These are phyloP conservation scores for Trichoderma erinaceum DNA, from an alignment of 495 filamentous ascomycete species.

Conservation along the genomic window DNA sequence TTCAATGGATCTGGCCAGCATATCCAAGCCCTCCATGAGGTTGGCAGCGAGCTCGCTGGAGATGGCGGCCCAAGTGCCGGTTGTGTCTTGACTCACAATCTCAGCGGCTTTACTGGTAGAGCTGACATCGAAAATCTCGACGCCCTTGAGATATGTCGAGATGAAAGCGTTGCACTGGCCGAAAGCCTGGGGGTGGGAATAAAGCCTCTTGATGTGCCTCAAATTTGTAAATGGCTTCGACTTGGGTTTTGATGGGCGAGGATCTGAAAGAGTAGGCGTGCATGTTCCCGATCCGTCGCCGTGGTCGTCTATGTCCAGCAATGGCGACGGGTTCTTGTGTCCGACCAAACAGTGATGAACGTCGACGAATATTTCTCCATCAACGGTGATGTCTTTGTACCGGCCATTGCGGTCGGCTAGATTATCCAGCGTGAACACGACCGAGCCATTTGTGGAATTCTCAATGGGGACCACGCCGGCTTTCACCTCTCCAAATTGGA, in stretches of 20 bases:
- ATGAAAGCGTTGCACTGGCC: slow-evolving; percentile 85
- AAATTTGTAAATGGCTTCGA: slow-evolving; percentile 35
- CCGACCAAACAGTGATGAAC: slow-evolving; percentile 82
- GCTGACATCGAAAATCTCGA: slow-evolving; percentile 76
- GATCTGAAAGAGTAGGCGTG: slow-evolving; percentile 17
- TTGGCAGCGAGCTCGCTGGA: slow-evolving; percentile 66
- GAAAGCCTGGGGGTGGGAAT: slow-evolving; percentile 91
- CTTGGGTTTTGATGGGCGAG: slow-evolving; percentile 23
- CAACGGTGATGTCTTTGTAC: slow-evolving; percentile 63
- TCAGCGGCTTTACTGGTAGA: slow-evolving; percentile 80
- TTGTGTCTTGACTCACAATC: slow-evolving; percentile 55
- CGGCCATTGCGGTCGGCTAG: slow-evolving; percentile 61
- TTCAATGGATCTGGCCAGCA: slow-evolving; percentile 72
- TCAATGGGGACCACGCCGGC: slow-evolving; percentile 91
- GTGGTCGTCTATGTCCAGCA: slow-evolving; percentile 14
- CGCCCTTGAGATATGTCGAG: slow-evolving; percentile 53
- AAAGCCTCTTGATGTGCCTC: slow-evolving; percentile 53
- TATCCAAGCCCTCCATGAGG: slow-evolving; percentile 51
- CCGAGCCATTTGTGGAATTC: slow-evolving; percentile 89
- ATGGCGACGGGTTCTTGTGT: slow-evolving; percentile 24
- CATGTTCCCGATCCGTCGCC: slow-evolving; percentile 20
- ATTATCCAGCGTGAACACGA: slow-evolving; percentile 81
- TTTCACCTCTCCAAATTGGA: slow-evolving; percentile 55
- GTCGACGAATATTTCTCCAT: slow-evolving; percentile 72
- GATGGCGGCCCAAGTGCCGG: slow-evolving; percentile 66